Evolutionary conservation across 495 filamentous ascomycete species (phyloP).

Genomic region (Xylaria longipes): DNA sequence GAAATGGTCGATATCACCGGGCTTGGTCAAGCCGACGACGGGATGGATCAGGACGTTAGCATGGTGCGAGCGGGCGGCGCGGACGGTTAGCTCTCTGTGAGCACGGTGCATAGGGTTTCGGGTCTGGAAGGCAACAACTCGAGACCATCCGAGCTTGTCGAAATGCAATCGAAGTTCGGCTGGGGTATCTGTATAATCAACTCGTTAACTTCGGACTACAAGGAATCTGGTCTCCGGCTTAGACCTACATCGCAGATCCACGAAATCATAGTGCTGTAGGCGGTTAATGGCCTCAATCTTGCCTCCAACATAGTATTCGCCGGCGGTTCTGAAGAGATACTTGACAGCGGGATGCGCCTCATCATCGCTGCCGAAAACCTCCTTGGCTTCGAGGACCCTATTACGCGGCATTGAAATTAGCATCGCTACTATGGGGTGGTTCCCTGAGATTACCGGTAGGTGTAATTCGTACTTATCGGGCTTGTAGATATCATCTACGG

Average conservation of each 20-base stretch:
- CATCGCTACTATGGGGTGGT: slow-evolving; percentile 32
- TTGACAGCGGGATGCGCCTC: slow-evolving; percentile 91
- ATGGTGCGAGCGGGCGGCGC: slow-evolving; percentile 91
- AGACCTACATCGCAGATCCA: slow-evolving; percentile 85
- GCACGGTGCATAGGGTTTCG: slow-evolving; percentile 99
- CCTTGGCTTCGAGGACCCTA: slow-evolving; percentile 85
- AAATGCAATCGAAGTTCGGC: slow-evolving; percentile 95
- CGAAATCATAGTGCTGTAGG: slow-evolving; percentile 98
- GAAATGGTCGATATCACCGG: slow-evolving; percentile 99
- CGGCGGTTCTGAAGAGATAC: slow-evolving; percentile 78
- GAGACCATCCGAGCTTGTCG: slow-evolving; percentile 97
- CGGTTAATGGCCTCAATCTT: slow-evolving; percentile 93
- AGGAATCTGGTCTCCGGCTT: neutral
- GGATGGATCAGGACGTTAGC: slow-evolving; percentile 99
- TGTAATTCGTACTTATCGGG: slow-evolving; percentile 82
- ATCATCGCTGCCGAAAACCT: slow-evolving; percentile 93
- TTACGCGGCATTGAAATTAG: slow-evolving; percentile 45
- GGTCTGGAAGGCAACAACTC: slow-evolving; percentile 98
- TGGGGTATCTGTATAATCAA: slow-evolving; percentile 72
- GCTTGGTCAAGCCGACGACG: slow-evolving; percentile 97
- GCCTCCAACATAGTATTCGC: slow-evolving; percentile 93
- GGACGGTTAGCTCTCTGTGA: slow-evolving; percentile 95
- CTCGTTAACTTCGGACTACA: slow-evolving; percentile 23
- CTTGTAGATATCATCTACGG: slow-evolving; percentile 93
- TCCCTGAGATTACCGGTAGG: slow-evolving; percentile 23